Percentiles rank a stretch among this genome's conserved stretches.
Evolutionary conservation across 2,329 filamentous ascomycete genomes (phyloP).

Genomic region (Aspergillus tubingensis): DNA sequence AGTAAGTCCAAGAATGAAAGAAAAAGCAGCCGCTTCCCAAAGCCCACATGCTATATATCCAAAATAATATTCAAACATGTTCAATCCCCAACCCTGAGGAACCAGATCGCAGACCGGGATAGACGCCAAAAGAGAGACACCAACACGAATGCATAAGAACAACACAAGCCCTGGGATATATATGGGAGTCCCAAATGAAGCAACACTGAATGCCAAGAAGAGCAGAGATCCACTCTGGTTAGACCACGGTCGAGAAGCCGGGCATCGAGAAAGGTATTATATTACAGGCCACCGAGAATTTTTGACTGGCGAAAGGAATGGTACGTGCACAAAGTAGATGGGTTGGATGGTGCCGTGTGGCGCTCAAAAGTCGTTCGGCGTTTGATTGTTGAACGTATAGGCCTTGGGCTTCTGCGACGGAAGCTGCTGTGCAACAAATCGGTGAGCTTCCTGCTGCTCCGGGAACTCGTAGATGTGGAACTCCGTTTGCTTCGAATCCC

Average conservation of each 20-base stretch:
- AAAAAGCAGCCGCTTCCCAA: slow-evolving; percentile 29
- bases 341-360: background rate
- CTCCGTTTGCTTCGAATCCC: slow-evolving; percentile 40
- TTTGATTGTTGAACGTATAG: slow-evolving; percentile 48
- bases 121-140: slow-evolving; percentile 18
- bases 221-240: slow-evolving; percentile 7
- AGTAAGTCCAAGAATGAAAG: slow-evolving; percentile 25
- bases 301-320: slow-evolving; percentile 7
- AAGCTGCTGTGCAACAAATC: slow-evolving; percentile 45
- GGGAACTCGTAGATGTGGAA: slow-evolving; percentile 50
- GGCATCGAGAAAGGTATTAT: background rate
- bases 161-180: slow-evolving; percentile 14
- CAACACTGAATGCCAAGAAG: slow-evolving; percentile 12
- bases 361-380: slow-evolving; percentile 39
- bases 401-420: slow-evolving; percentile 44
- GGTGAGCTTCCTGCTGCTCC: slow-evolving; percentile 47
- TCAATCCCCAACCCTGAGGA: slow-evolving; percentile 3
- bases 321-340: background rate
- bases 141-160: slow-evolving; percentile 19
- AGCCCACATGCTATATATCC: slow-evolving; percentile 30
- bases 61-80: slow-evolving; percentile 4
- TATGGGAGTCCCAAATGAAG: slow-evolving; percentile 13
- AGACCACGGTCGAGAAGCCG: background rate
- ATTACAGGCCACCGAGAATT: slow-evolving; percentile 1
- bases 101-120: slow-evolving; percentile 2